Evolutionary conservation across 2,329 filamentous ascomycete genomes (phyloP).

Genomic region (Aureobasidium sp.): DNA sequence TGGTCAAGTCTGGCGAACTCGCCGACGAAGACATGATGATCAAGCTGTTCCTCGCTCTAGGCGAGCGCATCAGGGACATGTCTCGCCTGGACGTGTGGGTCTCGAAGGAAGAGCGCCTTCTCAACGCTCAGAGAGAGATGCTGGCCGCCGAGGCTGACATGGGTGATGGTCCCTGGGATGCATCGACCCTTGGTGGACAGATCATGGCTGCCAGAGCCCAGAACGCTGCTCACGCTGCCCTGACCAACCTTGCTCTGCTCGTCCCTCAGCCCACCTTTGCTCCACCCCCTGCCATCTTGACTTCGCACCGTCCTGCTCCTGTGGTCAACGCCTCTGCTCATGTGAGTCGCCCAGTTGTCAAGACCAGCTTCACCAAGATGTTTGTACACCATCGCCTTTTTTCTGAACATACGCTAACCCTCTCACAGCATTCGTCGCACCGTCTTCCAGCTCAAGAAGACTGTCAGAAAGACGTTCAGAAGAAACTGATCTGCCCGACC

Average conservation of each 20-base stretch:
- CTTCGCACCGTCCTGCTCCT: neutral
- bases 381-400: neutral
- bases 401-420: neutral
- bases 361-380: neutral
- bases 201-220: neutral
- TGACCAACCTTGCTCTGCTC: neutral
- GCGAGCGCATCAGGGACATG: neutral
- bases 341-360: neutral
- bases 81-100: neutral
- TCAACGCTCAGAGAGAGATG: neutral
- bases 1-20: neutral
- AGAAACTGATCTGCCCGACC: neutral
- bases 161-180: neutral
- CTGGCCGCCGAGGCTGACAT: neutral
- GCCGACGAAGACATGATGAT: neutral
- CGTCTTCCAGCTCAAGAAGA: neutral
- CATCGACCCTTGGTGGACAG: neutral
- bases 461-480: too few relatives aligned
- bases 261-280: neutral
- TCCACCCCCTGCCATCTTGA: neutral
- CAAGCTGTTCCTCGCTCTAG: neutral
- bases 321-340: neutral
- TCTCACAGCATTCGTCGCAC: neutral
- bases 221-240: neutral
- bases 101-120: neutral